phyloP scores from a whole-genome alignment of 2,329 filamentous ascomycete genomes.

The Trichoderma oligosporum region DNA sequence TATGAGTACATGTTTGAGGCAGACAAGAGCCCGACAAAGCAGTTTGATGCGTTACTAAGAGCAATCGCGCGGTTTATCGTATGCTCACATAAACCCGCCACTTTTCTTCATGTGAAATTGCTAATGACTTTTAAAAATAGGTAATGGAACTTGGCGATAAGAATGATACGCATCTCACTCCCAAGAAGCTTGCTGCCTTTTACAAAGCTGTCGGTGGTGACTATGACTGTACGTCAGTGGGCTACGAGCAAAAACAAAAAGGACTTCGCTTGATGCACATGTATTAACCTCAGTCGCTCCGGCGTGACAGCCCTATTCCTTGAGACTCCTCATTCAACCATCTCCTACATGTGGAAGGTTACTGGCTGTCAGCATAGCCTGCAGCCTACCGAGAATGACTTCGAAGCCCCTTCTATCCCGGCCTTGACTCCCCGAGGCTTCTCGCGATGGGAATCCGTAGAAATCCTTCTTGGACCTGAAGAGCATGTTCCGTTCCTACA shows the following conservation, averaged over 20 bases:
- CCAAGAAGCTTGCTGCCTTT: slow-evolving; percentile 69
- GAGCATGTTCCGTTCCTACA: slow-evolving; percentile 84
- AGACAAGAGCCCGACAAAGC: slow-evolving; percentile 63
- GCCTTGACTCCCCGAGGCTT: slow-evolving; percentile 81
- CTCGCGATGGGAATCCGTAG: slow-evolving; percentile 89
- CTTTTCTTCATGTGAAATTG: not conserved
- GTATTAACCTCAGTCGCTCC: slow-evolving; percentile 7
- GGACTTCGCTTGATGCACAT: not conserved
- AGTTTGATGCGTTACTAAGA: slow-evolving; percentile 64
- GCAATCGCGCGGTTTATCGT: slow-evolving; percentile 70
- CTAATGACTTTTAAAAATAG: slow-evolving; percentile 37
- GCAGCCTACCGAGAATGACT: slow-evolving; percentile 70
- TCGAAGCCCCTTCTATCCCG: slow-evolving; percentile 71
- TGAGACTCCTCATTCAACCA: slow-evolving; percentile 64
- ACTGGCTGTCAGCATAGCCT: slow-evolving; percentile 87
- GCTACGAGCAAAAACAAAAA: not conserved
- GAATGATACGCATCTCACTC: slow-evolving; percentile 52
- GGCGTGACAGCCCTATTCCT: slow-evolving; percentile 64
- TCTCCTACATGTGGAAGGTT: slow-evolving; percentile 90
- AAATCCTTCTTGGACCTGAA: slow-evolving; percentile 80
- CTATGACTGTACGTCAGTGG: slow-evolving; percentile 56
- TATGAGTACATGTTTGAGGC: slow-evolving; percentile 67
- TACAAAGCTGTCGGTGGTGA: slow-evolving; percentile 72
- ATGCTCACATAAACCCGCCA: slow-evolving; percentile 34
- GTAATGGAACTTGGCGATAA: slow-evolving; percentile 56